phyloP scores from a whole-genome alignment of 2,329 filamentous ascomycete species.

The Colletotrichum somersetense region DNA sequence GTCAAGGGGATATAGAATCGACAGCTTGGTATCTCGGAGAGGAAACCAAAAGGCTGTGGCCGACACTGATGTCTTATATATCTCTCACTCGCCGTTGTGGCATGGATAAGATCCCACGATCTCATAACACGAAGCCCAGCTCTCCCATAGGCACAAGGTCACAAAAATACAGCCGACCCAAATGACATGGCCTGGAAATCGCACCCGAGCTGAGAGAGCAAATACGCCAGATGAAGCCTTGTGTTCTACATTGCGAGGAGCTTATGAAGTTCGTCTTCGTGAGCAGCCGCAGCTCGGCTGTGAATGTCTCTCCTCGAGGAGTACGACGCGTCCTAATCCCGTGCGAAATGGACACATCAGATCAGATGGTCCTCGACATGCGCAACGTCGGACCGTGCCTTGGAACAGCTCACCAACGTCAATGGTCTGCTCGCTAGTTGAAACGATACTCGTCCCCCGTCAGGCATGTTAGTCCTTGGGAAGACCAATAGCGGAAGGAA shows the following conservation, averaged over 20 bases:
- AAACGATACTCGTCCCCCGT: constrained; percentile 3
- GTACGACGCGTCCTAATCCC: background rate
- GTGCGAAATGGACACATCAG: constrained; percentile 24
- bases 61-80: background rate
- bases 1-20: background rate
- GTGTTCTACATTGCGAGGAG: constrained; percentile 6
- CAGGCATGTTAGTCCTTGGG: too few relatives aligned
- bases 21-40: background rate
- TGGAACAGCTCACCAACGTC: background rate
- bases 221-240: background rate
- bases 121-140: background rate
- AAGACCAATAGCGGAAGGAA: constrained; percentile 1
- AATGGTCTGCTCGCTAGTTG: constrained; percentile 2
- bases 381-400: constrained; percentile 33
- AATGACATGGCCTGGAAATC: constrained; percentile 19
- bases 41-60: background rate
- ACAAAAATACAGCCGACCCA: constrained; percentile 2
- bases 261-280: constrained; percentile 20
- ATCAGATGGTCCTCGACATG: constrained; percentile 28
- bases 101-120: background rate
- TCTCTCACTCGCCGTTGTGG: background rate
- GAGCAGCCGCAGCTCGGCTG: background rate
- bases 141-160: background rate
- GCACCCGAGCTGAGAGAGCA: constrained; percentile 6
- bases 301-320: background rate